Conservation (phyloP, 164 flowering plant species). For the Umbellularia californica region DNA sequence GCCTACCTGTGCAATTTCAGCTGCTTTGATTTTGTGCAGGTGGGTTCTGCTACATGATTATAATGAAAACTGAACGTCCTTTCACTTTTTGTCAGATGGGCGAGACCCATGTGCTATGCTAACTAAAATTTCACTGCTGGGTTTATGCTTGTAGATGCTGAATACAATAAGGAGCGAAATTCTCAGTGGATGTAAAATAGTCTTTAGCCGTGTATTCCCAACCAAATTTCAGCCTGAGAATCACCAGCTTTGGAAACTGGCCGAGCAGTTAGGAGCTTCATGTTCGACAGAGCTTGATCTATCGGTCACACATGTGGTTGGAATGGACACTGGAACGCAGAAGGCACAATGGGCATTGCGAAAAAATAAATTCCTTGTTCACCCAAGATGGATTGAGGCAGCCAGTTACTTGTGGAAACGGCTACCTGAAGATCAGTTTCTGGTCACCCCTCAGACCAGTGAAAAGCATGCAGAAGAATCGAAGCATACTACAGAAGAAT, state of each 20-base stretch:
- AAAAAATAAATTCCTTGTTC: constrained; percentile 59
- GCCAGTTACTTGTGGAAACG: constrained; percentile 60
- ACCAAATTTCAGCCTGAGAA: constrained; percentile 30
- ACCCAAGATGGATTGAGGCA: constrained; percentile 72
- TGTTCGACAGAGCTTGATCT: constrained; percentile 52
- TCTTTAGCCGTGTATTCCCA: constrained; percentile 68
- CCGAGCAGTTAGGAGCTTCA: constrained; percentile 69
- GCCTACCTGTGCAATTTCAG: background rate
- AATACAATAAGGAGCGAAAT: constrained; percentile 44
- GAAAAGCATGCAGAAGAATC: background rate
- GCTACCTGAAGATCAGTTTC: constrained; percentile 47
- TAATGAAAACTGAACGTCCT: background rate
- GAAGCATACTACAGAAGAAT: background rate
- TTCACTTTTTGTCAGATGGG: background rate
- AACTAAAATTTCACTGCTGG: background rate
- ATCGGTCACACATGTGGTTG: constrained; percentile 73
- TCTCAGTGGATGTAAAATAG: constrained; percentile 57
- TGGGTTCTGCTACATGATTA: background rate
- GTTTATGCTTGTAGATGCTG: constrained; percentile 40
- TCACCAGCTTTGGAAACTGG: constrained; percentile 69
- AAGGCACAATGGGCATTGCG: constrained; percentile 68
- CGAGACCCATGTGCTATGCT: background rate
- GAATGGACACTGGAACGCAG: constrained; percentile 56
- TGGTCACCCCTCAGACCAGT: constrained; percentile 3
- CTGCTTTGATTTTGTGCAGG: background rate